A percentile compares a stretch with the other conserved stretches of the same genome.
phyloP scores from a whole-genome alignment of 2,329 filamentous ascomycete species.

The Epichloe sylvatica region DNA sequence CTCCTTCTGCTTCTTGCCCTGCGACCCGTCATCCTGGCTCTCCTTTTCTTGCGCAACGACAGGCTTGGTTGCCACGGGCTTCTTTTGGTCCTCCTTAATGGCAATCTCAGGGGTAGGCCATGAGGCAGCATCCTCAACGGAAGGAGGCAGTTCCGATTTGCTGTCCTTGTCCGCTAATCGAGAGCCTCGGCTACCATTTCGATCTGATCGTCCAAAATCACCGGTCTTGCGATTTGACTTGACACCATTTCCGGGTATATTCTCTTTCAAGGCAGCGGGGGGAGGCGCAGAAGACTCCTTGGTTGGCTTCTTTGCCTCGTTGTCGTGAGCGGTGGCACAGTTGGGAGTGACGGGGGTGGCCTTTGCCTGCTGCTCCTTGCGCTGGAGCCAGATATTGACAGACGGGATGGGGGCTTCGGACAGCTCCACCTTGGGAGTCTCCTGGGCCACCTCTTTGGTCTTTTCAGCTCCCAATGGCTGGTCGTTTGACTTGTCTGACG shows the following conservation, averaged over 20 bases:
- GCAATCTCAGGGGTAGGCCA: constrained; percentile 88
- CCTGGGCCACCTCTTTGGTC: constrained; percentile 29
- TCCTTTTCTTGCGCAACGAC: constrained; percentile 50
- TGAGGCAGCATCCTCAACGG: constrained; percentile 60
- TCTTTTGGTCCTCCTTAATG: constrained; percentile 57
- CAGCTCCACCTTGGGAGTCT: constrained; percentile 48
- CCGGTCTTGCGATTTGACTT: constrained; percentile 29
- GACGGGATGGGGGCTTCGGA: constrained; percentile 69
- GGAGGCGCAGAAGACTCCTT: constrained; percentile 10
- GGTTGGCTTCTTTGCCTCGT: constrained; percentile 31
- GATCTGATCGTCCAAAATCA: constrained; percentile 26
- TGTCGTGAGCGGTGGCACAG: constrained; percentile 13
- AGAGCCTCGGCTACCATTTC: constrained; percentile 34
- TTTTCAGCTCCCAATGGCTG: constrained; percentile 43
- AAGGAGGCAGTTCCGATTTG: constrained; percentile 33
- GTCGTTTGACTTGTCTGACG: constrained; percentile 29
- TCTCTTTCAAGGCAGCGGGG: constrained; percentile 12
- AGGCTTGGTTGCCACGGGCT: constrained; percentile 42
- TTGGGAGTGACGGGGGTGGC: constrained; percentile 28
- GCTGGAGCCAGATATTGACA: constrained; percentile 80
- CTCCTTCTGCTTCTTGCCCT: constrained; percentile 52
- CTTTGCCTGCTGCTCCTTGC: constrained; percentile 52
- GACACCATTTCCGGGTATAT: constrained; percentile 20
- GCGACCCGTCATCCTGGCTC: constrained; percentile 34
- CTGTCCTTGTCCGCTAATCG: constrained; percentile 28